Percentiles rank a stretch among this genome's conserved stretches.
phyloP scores from a whole-genome alignment of 805 yeast species.

The Blastobotrys terrestris region DNA sequence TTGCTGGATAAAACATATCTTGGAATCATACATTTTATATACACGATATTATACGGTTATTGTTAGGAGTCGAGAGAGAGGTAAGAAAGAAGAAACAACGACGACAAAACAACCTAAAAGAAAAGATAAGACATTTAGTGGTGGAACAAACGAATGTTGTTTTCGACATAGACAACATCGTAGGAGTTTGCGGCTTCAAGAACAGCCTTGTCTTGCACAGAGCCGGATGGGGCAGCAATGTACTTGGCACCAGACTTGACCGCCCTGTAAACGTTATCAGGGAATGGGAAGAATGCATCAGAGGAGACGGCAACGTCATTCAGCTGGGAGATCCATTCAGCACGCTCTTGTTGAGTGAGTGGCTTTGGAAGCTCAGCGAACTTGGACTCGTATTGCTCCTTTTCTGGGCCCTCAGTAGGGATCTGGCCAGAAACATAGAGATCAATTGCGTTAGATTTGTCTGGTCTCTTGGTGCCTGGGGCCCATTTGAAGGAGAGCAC shows the following conservation, averaged over 20 bases:
- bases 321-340: constrained; percentile 78
- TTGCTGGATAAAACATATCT: not conserved
- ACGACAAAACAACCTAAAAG: no score
- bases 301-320: constrained; percentile 86
- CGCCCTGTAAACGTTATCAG: constrained; percentile 97
- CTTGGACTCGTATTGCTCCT: constrained; percentile 83
- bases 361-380: constrained; percentile 76
- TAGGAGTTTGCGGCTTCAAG: constrained; percentile 91
- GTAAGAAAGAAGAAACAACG: not conserved
- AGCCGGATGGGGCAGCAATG: constrained; percentile 96
- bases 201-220: constrained; percentile 96
- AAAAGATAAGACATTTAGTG: constrained; percentile 44
- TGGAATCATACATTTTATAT: not conserved
- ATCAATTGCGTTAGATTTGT: constrained; percentile 96
- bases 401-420: constrained; percentile 89
- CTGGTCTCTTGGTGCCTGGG: constrained; percentile 96
- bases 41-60: not conserved
- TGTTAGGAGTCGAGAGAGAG: not conserved
- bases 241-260: constrained; percentile 93
- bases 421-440: constrained; percentile 86
- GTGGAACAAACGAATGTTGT: constrained; percentile 96
- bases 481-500: constrained; percentile 95
- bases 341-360: constrained; percentile 73
- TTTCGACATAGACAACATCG: constrained; percentile 88
- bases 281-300: constrained; percentile 99